Conservation (phyloP, 805 yeast genomes). For the Blastobotrys americana region DNA sequence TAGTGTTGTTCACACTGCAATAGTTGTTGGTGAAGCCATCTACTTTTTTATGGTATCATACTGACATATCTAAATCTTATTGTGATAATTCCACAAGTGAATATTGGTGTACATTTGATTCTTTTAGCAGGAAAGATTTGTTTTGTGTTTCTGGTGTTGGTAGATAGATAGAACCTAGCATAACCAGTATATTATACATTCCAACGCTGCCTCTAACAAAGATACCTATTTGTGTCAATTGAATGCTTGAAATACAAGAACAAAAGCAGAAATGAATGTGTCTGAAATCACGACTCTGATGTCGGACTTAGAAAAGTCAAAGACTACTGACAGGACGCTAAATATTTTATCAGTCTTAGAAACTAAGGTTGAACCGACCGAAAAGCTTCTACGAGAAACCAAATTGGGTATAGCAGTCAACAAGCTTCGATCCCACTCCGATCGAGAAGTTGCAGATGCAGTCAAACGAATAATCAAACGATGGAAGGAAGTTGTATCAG, state of each 20-base stretch:
- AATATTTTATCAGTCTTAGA: slow-evolving; percentile 61
- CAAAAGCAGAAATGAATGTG: slow-evolving; percentile 11
- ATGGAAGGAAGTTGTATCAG: slow-evolving; percentile 84
- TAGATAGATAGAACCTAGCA: no score
- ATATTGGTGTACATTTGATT: no score
- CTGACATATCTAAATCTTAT: no score
- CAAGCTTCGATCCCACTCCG: slow-evolving; percentile 69
- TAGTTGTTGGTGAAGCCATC: no score
- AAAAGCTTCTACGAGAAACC: slow-evolving; percentile 79
- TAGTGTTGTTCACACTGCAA: no score
- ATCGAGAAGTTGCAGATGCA: slow-evolving; percentile 47
- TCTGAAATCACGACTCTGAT: slow-evolving; percentile 72
- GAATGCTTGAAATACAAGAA: not conserved
- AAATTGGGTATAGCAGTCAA: slow-evolving; percentile 97
- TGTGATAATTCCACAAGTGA: no score
- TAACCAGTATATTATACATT: no score
- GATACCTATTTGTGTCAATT: not conserved
- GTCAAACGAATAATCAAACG: slow-evolving; percentile 76
- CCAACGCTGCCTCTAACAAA: no score
- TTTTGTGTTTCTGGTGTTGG: no score
- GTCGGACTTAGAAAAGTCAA: slow-evolving; percentile 64
- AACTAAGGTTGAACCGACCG: slow-evolving; percentile 74
- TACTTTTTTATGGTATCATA: no score
- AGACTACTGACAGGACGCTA: slow-evolving; percentile 54
- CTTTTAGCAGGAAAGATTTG: no score